Conservation (phyloP, 768 basidiomycete genomes). For the Lactarius trivialis region DNA sequence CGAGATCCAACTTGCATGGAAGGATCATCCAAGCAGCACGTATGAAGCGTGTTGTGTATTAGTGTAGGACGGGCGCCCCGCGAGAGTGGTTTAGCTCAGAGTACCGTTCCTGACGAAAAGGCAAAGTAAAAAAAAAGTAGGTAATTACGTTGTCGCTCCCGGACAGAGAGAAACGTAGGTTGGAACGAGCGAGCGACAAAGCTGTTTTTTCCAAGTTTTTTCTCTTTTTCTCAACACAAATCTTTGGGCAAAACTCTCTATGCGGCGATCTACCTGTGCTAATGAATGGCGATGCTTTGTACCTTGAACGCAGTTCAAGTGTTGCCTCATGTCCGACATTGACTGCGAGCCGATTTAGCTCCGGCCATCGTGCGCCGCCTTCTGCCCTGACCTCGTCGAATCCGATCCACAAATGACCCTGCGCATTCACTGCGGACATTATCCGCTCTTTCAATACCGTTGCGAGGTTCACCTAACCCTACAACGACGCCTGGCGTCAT, state of each 20-base stretch:
- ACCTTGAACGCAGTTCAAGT: background rate
- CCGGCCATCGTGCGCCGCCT: background rate
- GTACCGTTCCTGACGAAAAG: too few species aligned
- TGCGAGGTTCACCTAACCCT: background rate
- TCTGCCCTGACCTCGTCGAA: background rate
- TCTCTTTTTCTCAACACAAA: too few species aligned
- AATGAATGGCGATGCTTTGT: background rate
- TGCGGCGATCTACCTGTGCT: background rate
- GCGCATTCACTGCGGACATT: background rate
- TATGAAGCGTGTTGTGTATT: slow-evolving; percentile 10
- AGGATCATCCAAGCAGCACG: background rate
- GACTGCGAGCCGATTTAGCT: background rate
- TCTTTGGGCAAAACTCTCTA: background rate
- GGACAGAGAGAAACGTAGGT: background rate
- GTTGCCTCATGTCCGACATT: background rate
- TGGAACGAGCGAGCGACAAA: too few species aligned
- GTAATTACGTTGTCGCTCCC: background rate
- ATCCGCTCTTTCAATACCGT: background rate
- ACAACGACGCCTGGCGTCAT: background rate
- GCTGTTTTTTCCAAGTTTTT: too few species aligned
- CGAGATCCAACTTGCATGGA: background rate
- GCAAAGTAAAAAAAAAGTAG: background rate
- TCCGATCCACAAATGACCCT: background rate
- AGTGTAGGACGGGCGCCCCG: background rate
- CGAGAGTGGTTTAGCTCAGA: too few species aligned